Percentiles rank a stretch among this genome's conserved stretches.
Conservation (phyloP, 306 rosid genomes). For the Urtica urens region DNA sequence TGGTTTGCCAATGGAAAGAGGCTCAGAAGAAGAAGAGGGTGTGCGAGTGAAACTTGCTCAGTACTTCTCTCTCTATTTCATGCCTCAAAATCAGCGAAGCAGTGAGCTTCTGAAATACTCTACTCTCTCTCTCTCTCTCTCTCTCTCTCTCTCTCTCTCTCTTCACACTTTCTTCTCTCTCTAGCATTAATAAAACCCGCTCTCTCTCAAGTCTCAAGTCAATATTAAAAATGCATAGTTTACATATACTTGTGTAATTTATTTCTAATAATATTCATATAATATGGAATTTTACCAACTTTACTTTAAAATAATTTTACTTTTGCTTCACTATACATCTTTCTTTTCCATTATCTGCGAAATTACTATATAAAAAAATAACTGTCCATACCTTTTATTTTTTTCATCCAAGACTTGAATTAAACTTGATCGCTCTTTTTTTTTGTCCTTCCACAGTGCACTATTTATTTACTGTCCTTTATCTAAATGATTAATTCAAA, state of each 20-base stretch:
- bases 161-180: constrained; percentile 7
- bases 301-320: too few species aligned
- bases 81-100: constrained; percentile 94
- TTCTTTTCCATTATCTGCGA: neutral
- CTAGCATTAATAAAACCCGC: neutral
- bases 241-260: too few species aligned
- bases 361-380: too few species aligned
- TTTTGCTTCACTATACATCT: constrained; percentile 1
- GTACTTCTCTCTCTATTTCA: constrained; percentile 34
- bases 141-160: constrained; percentile 12
- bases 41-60: constrained; percentile 36
- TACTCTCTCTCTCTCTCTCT: constrained; percentile 24
- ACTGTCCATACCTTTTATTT: too few species aligned
- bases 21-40: neutral
- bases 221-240: constrained; percentile 1
- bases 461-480: too few species aligned
- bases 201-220: neutral
- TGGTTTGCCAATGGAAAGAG: neutral
- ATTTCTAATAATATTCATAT: too few species aligned
- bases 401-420: too few species aligned
- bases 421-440: too few species aligned
- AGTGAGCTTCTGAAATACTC: constrained; percentile 82
- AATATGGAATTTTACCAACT: too few species aligned
- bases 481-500: too few species aligned
- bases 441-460: too few species aligned